A percentile compares a stretch with the other conserved stretches of the same genome.
Evolutionary conservation across 352 stramenopile genomes (phyloP).

Genomic region (Globisporangium carolinianum): DNA sequence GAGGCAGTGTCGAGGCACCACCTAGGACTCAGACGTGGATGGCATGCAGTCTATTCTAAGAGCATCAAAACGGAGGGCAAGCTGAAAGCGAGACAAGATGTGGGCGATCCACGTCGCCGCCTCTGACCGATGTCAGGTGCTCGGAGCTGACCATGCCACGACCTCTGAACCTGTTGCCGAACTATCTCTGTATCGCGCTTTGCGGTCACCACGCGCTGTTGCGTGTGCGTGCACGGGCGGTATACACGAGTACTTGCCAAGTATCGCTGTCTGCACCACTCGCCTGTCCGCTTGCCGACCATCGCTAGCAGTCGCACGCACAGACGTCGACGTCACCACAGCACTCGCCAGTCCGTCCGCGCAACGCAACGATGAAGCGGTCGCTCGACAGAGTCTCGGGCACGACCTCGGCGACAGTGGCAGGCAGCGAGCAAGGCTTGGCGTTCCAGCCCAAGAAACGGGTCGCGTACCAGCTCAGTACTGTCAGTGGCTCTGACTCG

Average conservation of each 20-base stretch:
- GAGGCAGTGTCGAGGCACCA: too few relatives aligned
- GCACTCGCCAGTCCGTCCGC: not conserved
- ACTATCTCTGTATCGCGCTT: not conserved
- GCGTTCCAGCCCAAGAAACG: conserved; percentile 12
- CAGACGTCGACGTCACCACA: too few relatives aligned
- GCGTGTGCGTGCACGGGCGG: not conserved
- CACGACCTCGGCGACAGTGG: conserved; percentile 2
- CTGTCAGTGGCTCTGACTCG: not conserved
- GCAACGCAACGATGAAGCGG: conserved; percentile 30
- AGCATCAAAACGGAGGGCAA: not conserved
- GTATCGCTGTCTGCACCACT: not conserved
- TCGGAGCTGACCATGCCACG: not conserved
- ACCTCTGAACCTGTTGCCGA: conserved; percentile 8
- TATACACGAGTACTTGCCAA: conserved; percentile 6
- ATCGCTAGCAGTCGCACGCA: too few relatives aligned
- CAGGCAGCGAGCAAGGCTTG: conserved; percentile 8
- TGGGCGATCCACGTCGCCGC: not conserved
- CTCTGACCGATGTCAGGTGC: conserved; percentile 2
- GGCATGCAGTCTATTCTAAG: too few relatives aligned
- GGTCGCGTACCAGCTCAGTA: conserved; percentile 7
- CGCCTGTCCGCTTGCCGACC: not conserved
- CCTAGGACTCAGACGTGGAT: too few relatives aligned
- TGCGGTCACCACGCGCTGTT: not conserved
- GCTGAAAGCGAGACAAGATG: not conserved
- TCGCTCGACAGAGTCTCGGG: conserved; percentile 31